Percentiles rank a stretch among this genome's conserved stretches.
Conservation (phyloP, 1,284 basidiomycete species). For the Cutaneotrichosporon mucoides region DNA sequence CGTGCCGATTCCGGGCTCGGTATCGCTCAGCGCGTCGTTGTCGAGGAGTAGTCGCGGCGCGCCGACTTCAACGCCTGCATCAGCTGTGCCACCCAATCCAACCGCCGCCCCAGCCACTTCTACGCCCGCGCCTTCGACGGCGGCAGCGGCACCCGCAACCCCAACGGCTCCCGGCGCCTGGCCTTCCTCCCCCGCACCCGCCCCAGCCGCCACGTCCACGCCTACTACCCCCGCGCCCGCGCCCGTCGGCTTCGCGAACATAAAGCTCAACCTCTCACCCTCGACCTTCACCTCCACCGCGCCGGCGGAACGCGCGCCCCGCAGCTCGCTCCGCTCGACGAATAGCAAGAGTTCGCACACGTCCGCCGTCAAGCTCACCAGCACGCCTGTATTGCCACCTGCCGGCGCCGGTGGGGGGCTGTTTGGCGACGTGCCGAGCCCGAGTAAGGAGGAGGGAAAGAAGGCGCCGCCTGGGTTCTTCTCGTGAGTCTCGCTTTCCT, state of each 20-base stretch:
- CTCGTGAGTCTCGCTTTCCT: constrained; percentile 21
- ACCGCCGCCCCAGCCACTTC: too few species aligned
- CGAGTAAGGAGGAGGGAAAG: constrained; percentile 2
- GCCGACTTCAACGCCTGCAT: too few species aligned
- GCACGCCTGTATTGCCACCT: neutral
- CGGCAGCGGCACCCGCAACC: neutral
- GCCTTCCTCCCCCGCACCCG: neutral
- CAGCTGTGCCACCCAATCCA: too few species aligned
- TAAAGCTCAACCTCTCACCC: constrained; percentile 19
- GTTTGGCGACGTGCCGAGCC: constrained; percentile 15
- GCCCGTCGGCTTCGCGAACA: constrained; percentile 20
- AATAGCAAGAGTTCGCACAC: constrained; percentile 12
- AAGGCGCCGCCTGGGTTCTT: constrained; percentile 25
- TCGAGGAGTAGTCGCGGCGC: neutral
- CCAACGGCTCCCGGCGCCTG: too few species aligned
- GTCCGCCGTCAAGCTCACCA: constrained; percentile 13
- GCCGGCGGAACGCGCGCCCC: neutral
- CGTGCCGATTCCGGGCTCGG: constrained; percentile 11
- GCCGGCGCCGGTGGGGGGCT: constrained; percentile 1
- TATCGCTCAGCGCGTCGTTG: neutral
- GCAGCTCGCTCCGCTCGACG: neutral
- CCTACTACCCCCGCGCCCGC: neutral
- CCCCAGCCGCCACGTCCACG: neutral
- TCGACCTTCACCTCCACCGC: neutral
- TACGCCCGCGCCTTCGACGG: neutral